A percentile compares a stretch with the other conserved stretches of the same genome.
phyloP scores from a whole-genome alignment of 2,329 filamentous ascomycete species.

The Fusarium sp. region DNA sequence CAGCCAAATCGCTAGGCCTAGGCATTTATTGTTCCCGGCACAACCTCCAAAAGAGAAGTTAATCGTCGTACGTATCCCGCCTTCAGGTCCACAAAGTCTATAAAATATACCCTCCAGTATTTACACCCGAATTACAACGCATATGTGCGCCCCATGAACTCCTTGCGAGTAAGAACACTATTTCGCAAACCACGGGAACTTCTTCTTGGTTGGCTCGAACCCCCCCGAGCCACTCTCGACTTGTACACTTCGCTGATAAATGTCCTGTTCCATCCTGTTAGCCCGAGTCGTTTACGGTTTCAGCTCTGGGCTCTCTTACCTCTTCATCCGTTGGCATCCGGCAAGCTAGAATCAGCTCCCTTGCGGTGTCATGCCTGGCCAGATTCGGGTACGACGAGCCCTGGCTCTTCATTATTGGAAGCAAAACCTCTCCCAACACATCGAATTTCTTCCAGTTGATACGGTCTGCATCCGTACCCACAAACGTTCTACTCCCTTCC shows the following conservation, averaged over 20 bases:
- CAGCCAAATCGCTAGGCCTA: constrained; percentile 6
- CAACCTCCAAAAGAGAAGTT: constrained; percentile 8
- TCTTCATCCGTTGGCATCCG: constrained; percentile 87
- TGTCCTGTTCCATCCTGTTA: constrained; percentile 59
- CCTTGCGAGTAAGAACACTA: constrained; percentile 43
- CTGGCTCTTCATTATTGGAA: constrained; percentile 92
- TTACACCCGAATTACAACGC: constrained; percentile 18
- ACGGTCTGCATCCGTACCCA: constrained; percentile 75
- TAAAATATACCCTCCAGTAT: constrained; percentile 30
- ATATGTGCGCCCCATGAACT: constrained; percentile 40
- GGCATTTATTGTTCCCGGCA: constrained; percentile 12
- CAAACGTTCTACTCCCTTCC: constrained; percentile 89
- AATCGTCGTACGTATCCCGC: constrained; percentile 22
- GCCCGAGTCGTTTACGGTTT: neutral
- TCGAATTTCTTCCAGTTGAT: constrained; percentile 99
- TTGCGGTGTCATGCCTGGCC: constrained; percentile 72
- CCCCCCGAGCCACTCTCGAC: constrained; percentile 62
- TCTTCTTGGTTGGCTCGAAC: constrained; percentile 66
- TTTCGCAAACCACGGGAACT: constrained; percentile 72
- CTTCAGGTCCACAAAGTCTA: constrained; percentile 35
- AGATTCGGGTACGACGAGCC: constrained; percentile 81
- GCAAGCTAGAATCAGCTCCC: constrained; percentile 81
- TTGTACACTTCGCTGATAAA: constrained; percentile 69
- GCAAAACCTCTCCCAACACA: constrained; percentile 88
- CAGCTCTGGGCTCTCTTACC: constrained; percentile 62